A percentile compares a stretch with the other conserved stretches of the same genome.
Conservation (phyloP, 495 filamentous ascomycete genomes). For the Apodospora peruviana region DNA sequence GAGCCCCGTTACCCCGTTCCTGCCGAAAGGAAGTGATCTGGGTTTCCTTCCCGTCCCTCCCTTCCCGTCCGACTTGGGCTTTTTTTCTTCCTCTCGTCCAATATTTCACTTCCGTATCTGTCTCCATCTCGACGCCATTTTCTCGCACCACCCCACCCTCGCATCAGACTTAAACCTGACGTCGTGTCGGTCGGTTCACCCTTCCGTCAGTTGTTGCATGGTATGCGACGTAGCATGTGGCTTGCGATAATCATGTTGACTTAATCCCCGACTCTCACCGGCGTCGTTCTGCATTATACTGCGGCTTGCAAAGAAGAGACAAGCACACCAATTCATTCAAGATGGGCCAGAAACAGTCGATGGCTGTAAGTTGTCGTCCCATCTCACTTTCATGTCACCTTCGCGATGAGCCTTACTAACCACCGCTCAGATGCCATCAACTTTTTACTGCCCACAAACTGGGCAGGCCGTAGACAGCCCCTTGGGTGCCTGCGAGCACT, state of each 20-base stretch:
- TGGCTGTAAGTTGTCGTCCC: not conserved
- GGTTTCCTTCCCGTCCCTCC: slow-evolving; percentile 1
- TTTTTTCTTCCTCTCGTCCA: not conserved
- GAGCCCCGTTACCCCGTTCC: not conserved
- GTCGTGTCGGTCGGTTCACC: not conserved
- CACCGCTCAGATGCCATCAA: not conserved
- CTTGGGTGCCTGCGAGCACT: slow-evolving; percentile 21
- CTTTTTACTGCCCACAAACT: slow-evolving; percentile 28
- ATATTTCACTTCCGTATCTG: not conserved
- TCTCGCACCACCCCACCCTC: not conserved
- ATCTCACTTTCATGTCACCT: not conserved
- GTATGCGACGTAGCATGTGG: not conserved
- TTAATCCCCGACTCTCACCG: not conserved
- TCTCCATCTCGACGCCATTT: not conserved
- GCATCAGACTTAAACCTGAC: not conserved
- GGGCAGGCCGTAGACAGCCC: slow-evolving; percentile 17
- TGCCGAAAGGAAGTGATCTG: not conserved
- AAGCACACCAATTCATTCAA: not conserved
- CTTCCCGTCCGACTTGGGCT: not conserved
- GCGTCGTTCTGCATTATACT: no score
- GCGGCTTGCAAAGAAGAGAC: not conserved
- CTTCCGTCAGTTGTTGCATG: not conserved
- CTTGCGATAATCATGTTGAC: not conserved
- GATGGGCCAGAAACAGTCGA: slow-evolving; percentile 12
- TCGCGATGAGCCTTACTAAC: not conserved